A percentile compares a stretch with the other conserved stretches of the same genome.
phyloP scores from a whole-genome alignment of 2,329 filamentous ascomycete genomes.

The Metarhizium robertsii region DNA sequence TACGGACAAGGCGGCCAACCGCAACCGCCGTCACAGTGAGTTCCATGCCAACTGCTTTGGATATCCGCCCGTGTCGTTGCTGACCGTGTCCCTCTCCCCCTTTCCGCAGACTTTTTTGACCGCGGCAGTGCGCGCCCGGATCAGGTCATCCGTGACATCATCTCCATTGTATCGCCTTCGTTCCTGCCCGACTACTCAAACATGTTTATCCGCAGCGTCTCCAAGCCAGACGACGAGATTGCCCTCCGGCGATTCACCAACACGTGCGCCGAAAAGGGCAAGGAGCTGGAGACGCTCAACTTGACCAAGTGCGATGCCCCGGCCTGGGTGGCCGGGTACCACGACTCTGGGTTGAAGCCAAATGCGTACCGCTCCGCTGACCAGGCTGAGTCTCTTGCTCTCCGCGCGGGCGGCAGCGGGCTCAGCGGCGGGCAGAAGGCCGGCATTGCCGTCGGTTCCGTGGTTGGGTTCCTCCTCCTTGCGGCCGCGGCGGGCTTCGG shows the following conservation, averaged over 20 bases:
- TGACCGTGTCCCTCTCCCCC: not conserved
- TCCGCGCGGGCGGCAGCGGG: too few species aligned
- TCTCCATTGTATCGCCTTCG: not conserved
- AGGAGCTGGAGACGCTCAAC: not conserved
- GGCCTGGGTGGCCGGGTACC: too few species aligned
- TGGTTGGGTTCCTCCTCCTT: too few species aligned
- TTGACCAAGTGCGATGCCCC: not conserved
- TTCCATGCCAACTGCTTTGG: not conserved
- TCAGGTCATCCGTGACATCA: conserved; percentile 1
- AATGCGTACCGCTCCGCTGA: too few species aligned
- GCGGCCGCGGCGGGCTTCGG: too few species aligned
- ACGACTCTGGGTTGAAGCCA: too few species aligned
- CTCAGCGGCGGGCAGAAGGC: too few species aligned
- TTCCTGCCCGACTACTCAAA: not conserved
- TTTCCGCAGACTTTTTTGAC: conserved; percentile 5
- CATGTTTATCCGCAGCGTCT: not conserved
- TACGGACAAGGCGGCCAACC: conserved; percentile 4
- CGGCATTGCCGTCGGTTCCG: too few species aligned
- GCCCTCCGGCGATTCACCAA: not conserved
- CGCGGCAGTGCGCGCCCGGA: conserved; percentile 5
- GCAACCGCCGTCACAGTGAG: conserved; percentile 7
- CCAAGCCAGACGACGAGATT: not conserved
- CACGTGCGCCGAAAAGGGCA: not conserved
- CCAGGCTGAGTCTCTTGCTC: too few species aligned
- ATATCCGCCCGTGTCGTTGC: too few species aligned